Percentiles rank a stretch among this genome's conserved stretches.
Conservation (phyloP, 768 basidiomycete genomes). For the Pleurotus salmoneostramineus region DNA sequence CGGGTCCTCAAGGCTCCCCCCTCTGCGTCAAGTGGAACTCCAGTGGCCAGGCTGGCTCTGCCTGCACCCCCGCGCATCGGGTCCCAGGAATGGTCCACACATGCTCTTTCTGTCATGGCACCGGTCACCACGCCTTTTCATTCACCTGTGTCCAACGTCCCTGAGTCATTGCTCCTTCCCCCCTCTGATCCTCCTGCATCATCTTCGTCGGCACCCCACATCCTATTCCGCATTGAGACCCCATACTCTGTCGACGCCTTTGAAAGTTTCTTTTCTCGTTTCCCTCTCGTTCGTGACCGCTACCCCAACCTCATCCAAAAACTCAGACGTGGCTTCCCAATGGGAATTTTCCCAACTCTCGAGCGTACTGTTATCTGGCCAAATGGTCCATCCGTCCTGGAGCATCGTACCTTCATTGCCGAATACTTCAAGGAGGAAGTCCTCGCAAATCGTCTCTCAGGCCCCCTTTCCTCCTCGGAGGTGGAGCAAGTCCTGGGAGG, state of each 20-base stretch:
- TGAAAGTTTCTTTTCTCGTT: neutral
- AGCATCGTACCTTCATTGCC: constrained; percentile 5
- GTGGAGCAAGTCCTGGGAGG: constrained; percentile 20
- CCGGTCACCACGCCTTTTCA: neutral
- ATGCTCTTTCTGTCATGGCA: neutral
- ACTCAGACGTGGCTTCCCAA: constrained; percentile 16
- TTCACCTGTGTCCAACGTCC: neutral
- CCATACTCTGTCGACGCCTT: constrained; percentile 18
- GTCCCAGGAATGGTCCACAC: neutral
- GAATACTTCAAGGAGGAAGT: constrained; percentile 16
- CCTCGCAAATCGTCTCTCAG: constrained; percentile 11
- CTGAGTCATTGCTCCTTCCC: neutral
- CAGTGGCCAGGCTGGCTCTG: neutral
- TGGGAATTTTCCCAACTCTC: constrained; percentile 19
- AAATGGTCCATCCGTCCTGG: constrained; percentile 16
- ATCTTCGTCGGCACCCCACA: neutral
- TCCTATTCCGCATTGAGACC: constrained; percentile 4
- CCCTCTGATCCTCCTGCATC: neutral
- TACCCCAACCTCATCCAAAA: neutral
- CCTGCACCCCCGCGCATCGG: neutral
- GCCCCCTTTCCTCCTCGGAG: constrained; percentile 17
- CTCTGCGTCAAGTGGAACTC: neutral
- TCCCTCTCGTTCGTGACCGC: neutral
- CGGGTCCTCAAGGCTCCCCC: neutral
- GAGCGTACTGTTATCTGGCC: constrained; percentile 15